Base-by-base conservation (phyloP, 2,329 filamentous ascomycete genomes). In the Epichloe typhina region DNA sequence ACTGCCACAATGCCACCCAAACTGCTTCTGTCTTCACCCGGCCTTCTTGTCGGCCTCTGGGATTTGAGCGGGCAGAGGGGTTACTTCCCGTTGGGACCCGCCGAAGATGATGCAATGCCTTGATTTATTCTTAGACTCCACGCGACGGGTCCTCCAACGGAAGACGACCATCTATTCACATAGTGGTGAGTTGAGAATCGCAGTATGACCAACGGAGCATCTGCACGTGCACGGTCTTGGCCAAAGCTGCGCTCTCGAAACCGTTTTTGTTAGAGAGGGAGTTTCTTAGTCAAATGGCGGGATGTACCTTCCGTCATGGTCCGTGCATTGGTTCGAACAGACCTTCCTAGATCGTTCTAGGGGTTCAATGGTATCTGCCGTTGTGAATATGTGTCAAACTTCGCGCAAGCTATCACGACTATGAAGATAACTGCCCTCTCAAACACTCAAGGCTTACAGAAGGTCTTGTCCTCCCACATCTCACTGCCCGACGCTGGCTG, bases 61-160 rank as follows among this genome's bases (percentile, higher is more conserved):
- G 42, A 47, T 46, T 48, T 15, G 23, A 8, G 33, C 21, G 26
- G 7, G 26, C 26, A 31, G 23, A 26, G 3, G 26, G 57, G 55
- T 58, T 58, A 59, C 57, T 58, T 59, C 56, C 56, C 57, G 57
- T 50, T 40, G 46, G 36, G 46, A 49, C 56, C 54, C 52, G 52
- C 56, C 44, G 46, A 15, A 47, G 37, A 51, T 52, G 37, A 49
- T 52, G 49, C 50, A 33, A 41, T 17, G 15, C 51, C 35, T 44
- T 31, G 47, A 47, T 43, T 54, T 54, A 53, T 58, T 49, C 47
- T 50, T 49, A 40, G 50, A 46, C 19, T 45, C 48, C 42, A 41
- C 48, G 37, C 47, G 38, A 47, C 15, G n/a, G 21, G 21, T 41
- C 17, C 19, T 19, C 37, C 37, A 19, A 13, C 19, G 39, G 39